phyloP scores from a whole-genome alignment of 108 stramenopile genomes.

The Skeletonema tropicum region DNA sequence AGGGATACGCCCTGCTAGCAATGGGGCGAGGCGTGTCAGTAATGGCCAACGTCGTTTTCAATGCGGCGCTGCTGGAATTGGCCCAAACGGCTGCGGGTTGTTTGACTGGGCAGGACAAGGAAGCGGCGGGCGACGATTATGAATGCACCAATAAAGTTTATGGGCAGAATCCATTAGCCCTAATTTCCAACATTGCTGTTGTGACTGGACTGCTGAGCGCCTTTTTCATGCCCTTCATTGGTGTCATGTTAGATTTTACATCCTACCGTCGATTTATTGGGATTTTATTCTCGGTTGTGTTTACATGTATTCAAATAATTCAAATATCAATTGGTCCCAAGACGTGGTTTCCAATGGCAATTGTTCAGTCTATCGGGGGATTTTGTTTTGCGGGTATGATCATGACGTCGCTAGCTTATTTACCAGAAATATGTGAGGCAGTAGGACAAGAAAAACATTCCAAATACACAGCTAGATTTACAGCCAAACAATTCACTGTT shows the following conservation, averaged over 20 bases:
- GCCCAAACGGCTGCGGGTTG: conserved; percentile 36
- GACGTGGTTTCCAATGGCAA: conserved; percentile 74
- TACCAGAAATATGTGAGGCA: conserved; percentile 50
- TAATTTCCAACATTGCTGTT: conserved; percentile 23
- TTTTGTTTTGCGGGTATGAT: conserved; percentile 52
- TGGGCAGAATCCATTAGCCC: conserved; percentile 22
- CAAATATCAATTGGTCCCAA: conserved; percentile 53
- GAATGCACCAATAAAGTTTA: conserved; percentile 25
- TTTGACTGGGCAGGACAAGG: conserved; percentile 13
- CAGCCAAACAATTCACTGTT: conserved; percentile 51
- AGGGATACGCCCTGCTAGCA: conserved; percentile 28
- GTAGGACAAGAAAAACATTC: conserved; percentile 48
- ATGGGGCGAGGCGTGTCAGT: conserved; percentile 31
- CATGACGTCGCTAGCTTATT: conserved; percentile 18
- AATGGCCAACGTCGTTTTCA: conserved; percentile 35
- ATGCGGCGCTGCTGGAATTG: conserved; percentile 27
- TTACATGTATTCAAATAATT: conserved; percentile 48
- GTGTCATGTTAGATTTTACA: conserved; percentile 72
- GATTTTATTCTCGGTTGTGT: conserved; percentile 24
- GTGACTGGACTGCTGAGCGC: conserved; percentile 55
- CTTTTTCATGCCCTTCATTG: conserved; percentile 64
- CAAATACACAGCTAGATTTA: conserved; percentile 48
- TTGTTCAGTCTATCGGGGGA: conserved; percentile 62
- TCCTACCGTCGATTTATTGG: conserved; percentile 55
- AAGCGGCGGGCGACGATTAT: conserved; percentile 3